phyloP scores from a whole-genome alignment of 768 basidiomycete genomes.

The Cubamyces sp. region DNA sequence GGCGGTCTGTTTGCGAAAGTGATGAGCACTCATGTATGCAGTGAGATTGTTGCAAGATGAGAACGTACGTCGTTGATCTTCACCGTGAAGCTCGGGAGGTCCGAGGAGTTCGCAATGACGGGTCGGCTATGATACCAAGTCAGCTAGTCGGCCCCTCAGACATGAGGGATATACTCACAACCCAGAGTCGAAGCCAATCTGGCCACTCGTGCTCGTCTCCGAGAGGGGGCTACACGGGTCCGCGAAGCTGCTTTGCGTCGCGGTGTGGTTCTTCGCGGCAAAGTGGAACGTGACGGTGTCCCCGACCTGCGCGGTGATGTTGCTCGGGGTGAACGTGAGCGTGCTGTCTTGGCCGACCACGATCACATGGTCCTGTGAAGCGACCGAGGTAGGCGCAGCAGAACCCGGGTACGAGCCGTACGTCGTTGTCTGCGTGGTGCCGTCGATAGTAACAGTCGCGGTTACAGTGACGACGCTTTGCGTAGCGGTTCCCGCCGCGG shows the following conservation, averaged over 20 bases:
- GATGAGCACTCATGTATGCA: neutral
- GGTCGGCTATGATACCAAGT: conserved; percentile 42
- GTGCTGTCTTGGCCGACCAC: conserved; percentile 34
- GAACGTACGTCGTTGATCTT: conserved; percentile 50
- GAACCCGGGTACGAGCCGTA: conserved; percentile 41
- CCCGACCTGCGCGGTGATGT: conserved; percentile 40
- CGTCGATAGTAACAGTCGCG: conserved; percentile 43
- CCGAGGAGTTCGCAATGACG: conserved; percentile 46
- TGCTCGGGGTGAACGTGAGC: conserved; percentile 37
- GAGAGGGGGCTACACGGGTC: conserved; percentile 44
- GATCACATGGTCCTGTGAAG: conserved; percentile 38
- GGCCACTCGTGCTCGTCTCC: conserved; percentile 48
- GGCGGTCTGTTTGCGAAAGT: conserved; percentile 40
- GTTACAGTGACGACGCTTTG: conserved; percentile 41
- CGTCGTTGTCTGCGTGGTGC: conserved; percentile 36
- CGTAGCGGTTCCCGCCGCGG: conserved; percentile 36
- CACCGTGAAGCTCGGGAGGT: conserved; percentile 57
- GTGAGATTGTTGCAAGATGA: conserved; percentile 29
- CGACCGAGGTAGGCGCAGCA: conserved; percentile 39
- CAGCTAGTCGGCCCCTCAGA: neutral
- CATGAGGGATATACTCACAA: conserved; percentile 34
- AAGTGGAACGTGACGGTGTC: conserved; percentile 48
- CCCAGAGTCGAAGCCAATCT: conserved; percentile 44
- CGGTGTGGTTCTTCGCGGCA: conserved; percentile 44
- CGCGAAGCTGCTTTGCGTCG: conserved; percentile 42